Percentiles rank a stretch among this genome's conserved stretches.
Conservation (phyloP, 345 rosid species). For the Pugionium cornutum region DNA sequence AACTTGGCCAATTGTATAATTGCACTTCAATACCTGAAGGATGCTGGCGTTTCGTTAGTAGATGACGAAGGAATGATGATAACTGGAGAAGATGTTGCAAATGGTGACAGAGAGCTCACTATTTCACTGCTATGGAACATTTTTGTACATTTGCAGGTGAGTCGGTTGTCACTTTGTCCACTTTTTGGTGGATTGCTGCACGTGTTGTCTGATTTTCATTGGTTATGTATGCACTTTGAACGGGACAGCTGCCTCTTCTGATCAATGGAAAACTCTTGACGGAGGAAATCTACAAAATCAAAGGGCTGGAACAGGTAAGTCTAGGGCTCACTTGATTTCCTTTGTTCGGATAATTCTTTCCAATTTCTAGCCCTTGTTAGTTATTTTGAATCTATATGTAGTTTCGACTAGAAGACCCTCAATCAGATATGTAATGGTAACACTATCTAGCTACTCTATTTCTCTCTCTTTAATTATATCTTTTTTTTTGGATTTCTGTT, state of each 20-base stretch:
- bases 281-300: slow-evolving; percentile 63
- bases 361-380: neutral
- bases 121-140: slow-evolving; percentile 86
- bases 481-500: slow-evolving; percentile 13
- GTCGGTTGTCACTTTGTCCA: slow-evolving; percentile 11
- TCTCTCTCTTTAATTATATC: neutral
- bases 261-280: slow-evolving; percentile 50
- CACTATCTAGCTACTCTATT: slow-evolving; percentile 7
- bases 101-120: slow-evolving; percentile 82
- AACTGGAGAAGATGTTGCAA: slow-evolving; percentile 66
- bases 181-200: slow-evolving; percentile 6
- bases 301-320: slow-evolving; percentile 55
- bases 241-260: slow-evolving; percentile 79
- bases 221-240: slow-evolving; percentile 18
- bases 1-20: slow-evolving; percentile 64
- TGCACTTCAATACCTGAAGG: slow-evolving; percentile 66
- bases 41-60: slow-evolving; percentile 57
- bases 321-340: slow-evolving; percentile 27
- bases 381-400: slow-evolving; percentile 6
- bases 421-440: slow-evolving; percentile 3
- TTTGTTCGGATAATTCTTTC: slow-evolving; percentile 1
- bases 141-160: slow-evolving; percentile 87
- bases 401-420: slow-evolving; percentile 8
- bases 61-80: slow-evolving; percentile 76
- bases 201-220: neutral